Percentiles rank a stretch among this genome's conserved stretches.
These are phyloP conservation scores for Acidiella bohemica DNA, from an alignment of 495 filamentous ascomycete species.

Conservation along the genomic window DNA sequence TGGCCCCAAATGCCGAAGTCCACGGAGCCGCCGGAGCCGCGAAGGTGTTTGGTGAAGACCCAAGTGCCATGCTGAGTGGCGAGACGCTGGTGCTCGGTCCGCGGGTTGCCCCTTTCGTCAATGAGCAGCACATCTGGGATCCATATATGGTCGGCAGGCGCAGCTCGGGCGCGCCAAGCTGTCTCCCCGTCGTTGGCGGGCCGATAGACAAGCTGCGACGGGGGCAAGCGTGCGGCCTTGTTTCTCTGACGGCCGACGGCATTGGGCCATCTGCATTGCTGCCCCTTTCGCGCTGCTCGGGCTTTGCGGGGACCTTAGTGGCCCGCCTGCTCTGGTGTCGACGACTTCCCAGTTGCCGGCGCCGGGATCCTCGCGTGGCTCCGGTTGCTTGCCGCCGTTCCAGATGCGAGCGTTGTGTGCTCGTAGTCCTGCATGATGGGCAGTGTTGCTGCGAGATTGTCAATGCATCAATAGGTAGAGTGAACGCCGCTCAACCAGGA, in stretches of 20 bases:
- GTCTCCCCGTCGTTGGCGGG: constrained; percentile 13
- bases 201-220: constrained; percentile 2
- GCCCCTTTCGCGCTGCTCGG: too few species aligned
- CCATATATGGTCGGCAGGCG: constrained; percentile 1
- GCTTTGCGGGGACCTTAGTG: too few species aligned
- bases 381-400: not conserved
- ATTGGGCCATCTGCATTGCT: too few species aligned
- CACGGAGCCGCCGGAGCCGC: not conserved
- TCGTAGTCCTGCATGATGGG: constrained; percentile 17
- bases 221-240: too few species aligned
- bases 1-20: constrained; percentile 16
- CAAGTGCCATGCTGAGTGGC: constrained; percentile 9
- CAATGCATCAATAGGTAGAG: too few species aligned
- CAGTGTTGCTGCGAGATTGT: too few species aligned
- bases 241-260: too few species aligned
- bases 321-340: not conserved
- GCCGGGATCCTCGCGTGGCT: not conserved
- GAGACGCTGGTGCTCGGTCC: constrained; percentile 1
- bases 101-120: not conserved
- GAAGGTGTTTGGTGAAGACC: constrained; percentile 7
- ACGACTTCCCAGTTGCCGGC: constrained; percentile 5
- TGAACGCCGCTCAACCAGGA: too few species aligned
- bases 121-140: constrained; percentile 12
- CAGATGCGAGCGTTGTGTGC: constrained; percentile 11
- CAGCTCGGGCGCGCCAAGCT: constrained; percentile 10